Conservation (phyloP, 2,329 filamentous ascomycete species). For the Penicillium sp. region DNA sequence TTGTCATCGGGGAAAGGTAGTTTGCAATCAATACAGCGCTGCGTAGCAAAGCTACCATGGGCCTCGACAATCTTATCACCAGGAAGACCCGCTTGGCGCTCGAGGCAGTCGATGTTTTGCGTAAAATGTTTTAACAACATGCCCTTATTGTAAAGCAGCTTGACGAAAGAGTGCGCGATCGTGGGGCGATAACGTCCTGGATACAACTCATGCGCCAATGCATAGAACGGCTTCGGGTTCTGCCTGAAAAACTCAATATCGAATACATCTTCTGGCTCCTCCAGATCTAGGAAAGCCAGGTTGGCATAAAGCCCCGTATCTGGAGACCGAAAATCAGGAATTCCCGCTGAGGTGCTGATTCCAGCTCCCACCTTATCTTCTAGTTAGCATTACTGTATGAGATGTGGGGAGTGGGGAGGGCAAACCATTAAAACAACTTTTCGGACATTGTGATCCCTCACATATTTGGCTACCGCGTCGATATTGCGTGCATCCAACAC, state of each 20-base stretch:
- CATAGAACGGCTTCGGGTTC: slow-evolving; percentile 88
- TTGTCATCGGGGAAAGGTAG: slow-evolving; percentile 67
- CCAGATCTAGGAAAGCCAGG: slow-evolving; percentile 79
- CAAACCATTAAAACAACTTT: slow-evolving; percentile 77
- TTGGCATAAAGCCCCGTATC: slow-evolving; percentile 94
- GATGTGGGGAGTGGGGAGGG: not conserved
- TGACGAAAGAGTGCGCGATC: slow-evolving; percentile 84
- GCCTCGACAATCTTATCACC: slow-evolving; percentile 83
- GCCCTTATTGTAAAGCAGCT: slow-evolving; percentile 75
- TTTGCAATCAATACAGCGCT: slow-evolving; percentile 89
- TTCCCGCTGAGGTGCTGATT: slow-evolving; percentile 60
- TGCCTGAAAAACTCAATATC: slow-evolving; percentile 85
- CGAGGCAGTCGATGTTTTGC: slow-evolving; percentile 96
- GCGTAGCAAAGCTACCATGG: slow-evolving; percentile 89
- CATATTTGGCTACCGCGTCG: slow-evolving; percentile 75
- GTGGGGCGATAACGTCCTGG: slow-evolving; percentile 88
- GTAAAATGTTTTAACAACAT: slow-evolving; percentile 86
- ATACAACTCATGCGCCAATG: slow-evolving; percentile 86
- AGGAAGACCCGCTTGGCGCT: slow-evolving; percentile 82
- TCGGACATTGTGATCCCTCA: slow-evolving; percentile 66
- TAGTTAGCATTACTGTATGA: not conserved
- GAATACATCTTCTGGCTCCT: slow-evolving; percentile 90
- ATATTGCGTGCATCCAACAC: slow-evolving; percentile 70
- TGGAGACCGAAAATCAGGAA: slow-evolving; percentile 93
- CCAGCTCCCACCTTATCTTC: slow-evolving; percentile 72